Evolutionary conservation across 2,329 filamentous ascomycete species (phyloP), one percentile per base, ranked within the genome.

Genomic region (Fusarium sp.): DNA sequence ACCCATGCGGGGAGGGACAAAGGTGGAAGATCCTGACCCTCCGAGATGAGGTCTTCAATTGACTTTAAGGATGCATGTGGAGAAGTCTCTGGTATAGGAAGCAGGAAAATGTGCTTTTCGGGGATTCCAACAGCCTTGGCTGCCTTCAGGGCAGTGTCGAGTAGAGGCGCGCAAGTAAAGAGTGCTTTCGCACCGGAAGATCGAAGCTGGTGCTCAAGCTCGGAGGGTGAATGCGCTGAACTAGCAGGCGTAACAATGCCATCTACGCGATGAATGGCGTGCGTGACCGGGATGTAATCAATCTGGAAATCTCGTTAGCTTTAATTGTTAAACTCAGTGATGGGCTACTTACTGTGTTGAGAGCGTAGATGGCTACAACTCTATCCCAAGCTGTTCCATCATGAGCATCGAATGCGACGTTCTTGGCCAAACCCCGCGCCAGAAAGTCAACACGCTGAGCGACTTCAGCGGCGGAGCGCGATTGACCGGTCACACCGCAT

Each of bases 371-470:
- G 2, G 84, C 90, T 42, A 93, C 83, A 19, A 94, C 91, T 78
- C 94, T 94, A 73, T 96, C 92, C 90, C 91, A 96, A 75, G 94
- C 90, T 0, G 88, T 88, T 16, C 90, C 92, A 54, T 88, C 79
- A 62, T 92, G 90, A 3, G 91, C 88, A 37, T 85, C 78, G 85
- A 92, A 93, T 28, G 87, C 89, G 69, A 92, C 88, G 75, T 91
- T 89, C 41, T 88, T 70, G 5, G 57, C 85, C 30, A 97, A 80
- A 13, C 87, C 90, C 51, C 90, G 86, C n/a, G 93, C 86, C 10
- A 96, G 84, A 52, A 82, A 83, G 42, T 93, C 90, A 7, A 91
- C 86, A 7, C 91, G 86, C 50, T 89, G 83, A 49, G 85, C 87
- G 42, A 93, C 85, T 66, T 95, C 87, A 25, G 83, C 71, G 10